Percentiles rank a stretch among this genome's conserved stretches.
Conservation (phyloP, 257 asterid species). For the Solanum ossicruentum region DNA sequence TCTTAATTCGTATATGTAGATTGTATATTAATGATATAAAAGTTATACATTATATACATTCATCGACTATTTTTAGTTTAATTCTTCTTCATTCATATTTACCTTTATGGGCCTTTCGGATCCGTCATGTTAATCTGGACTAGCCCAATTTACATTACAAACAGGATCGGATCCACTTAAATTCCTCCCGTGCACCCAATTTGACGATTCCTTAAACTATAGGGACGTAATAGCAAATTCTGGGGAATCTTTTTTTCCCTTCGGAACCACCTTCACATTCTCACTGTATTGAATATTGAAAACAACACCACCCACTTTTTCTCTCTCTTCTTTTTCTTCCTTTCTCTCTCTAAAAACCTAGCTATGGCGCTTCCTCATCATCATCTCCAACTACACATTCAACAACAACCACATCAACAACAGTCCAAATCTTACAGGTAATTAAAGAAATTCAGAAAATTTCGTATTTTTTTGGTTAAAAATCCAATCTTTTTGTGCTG, state of each 20-base stretch:
- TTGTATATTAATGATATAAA: not conserved
- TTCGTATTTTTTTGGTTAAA: not conserved
- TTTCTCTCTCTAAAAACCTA: conserved; percentile 9
- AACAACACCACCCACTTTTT: not conserved
- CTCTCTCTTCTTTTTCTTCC: not conserved
- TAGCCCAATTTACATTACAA: not conserved
- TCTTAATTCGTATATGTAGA: not conserved
- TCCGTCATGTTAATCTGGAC: not conserved
- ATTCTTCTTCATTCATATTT: too few relatives aligned
- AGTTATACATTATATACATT: not conserved
- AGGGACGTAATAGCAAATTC: conserved; percentile 23
- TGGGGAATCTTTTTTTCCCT: conserved; percentile 2
- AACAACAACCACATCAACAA: not conserved
- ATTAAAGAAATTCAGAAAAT: not conserved
- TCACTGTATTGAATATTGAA: not conserved
- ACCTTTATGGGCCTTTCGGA: not conserved
- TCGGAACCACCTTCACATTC: conserved; percentile 2
- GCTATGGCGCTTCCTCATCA: conserved; percentile 72
- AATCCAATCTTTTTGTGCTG: not conserved
- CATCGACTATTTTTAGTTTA: too few relatives aligned
- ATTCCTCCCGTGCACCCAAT: not conserved
- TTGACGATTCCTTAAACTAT: conserved; percentile 1
- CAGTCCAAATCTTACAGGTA: conserved; percentile 54
- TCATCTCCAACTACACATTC: conserved; percentile 45
- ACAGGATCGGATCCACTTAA: not conserved